Conservation (phyloP, 345 rosid species). For the Euclidium syriacum region DNA sequence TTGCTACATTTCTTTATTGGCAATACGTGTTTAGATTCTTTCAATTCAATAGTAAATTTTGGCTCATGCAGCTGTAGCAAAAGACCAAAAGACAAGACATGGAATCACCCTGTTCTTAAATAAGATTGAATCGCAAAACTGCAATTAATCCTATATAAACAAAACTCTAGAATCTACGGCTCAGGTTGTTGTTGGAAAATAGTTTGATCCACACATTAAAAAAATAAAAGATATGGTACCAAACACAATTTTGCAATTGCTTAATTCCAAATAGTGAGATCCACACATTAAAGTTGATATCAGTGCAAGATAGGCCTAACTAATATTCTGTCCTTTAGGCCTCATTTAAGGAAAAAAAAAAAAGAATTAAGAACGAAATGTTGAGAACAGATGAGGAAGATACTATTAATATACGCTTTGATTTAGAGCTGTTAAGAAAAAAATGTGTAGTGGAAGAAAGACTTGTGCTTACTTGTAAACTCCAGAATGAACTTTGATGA, state of each 20-base stretch:
- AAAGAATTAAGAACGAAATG: neutral
- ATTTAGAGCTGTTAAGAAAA: neutral
- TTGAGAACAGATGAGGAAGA: neutral
- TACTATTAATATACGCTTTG: neutral
- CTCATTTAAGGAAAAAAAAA: neutral
- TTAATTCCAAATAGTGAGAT: slow-evolving; percentile 2
- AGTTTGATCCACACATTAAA: slow-evolving; percentile 1
- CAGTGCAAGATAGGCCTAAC: slow-evolving; percentile 5
- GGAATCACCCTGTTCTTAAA: neutral
- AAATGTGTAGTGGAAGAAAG: neutral
- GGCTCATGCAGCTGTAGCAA: slow-evolving; percentile 11
- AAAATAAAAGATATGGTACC: slow-evolving; percentile 7
- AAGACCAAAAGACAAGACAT: slow-evolving; percentile 11
- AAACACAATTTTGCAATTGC: slow-evolving; percentile 9
- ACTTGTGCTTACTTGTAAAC: slow-evolving; percentile 71
- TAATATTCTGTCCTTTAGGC: neutral
- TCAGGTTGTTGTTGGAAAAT: slow-evolving; percentile 11
- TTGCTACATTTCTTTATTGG: slow-evolving; percentile 1
- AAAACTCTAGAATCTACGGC: slow-evolving; percentile 20
- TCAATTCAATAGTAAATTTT: slow-evolving; percentile 5
- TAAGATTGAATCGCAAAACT: neutral
- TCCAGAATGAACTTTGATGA: slow-evolving; percentile 91
- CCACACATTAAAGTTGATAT: neutral
- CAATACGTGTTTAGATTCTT: slow-evolving; percentile 11
- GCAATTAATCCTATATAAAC: slow-evolving; percentile 14